phyloP scores from a whole-genome alignment of 768 basidiomycete species.

The Trametes elegans region DNA sequence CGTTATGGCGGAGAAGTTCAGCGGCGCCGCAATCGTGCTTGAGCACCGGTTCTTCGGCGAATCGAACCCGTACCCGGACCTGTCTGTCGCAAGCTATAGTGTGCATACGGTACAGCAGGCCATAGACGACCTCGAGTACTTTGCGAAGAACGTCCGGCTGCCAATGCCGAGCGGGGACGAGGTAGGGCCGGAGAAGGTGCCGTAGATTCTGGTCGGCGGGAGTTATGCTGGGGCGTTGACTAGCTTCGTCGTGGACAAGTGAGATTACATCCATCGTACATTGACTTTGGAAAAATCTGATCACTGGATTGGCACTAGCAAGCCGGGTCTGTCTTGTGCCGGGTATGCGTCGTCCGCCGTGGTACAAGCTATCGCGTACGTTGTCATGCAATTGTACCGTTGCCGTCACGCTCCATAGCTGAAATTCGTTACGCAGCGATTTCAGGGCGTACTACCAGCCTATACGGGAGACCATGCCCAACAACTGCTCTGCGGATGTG shows the following conservation, averaged over 20 bases:
- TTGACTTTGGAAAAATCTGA: no score
- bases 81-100: conserved; percentile 52
- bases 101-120: conserved; percentile 68
- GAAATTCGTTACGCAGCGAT: background rate
- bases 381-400: background rate
- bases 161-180: conserved; percentile 63
- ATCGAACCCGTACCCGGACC: conserved; percentile 62
- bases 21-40: conserved; percentile 58
- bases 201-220: conserved; percentile 40
- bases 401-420: background rate
- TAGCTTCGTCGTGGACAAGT: conserved; percentile 70
- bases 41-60: conserved; percentile 74
- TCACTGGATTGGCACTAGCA: no score
- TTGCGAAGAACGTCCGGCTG: conserved; percentile 58
- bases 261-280: background rate
- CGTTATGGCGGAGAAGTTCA: conserved; percentile 58
- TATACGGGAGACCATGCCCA: conserved; percentile 61
- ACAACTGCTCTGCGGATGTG: conserved; percentile 72
- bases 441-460: conserved; percentile 76
- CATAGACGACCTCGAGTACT: conserved; percentile 66
- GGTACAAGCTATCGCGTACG: background rate
- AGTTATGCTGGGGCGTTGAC: conserved; percentile 44
- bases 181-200: conserved; percentile 43
- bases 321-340: conserved; percentile 53
- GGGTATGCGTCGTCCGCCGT: conserved; percentile 62